Base-by-base conservation (phyloP, 1,284 basidiomycete genomes). In the Schizophyllum commune region DNA sequence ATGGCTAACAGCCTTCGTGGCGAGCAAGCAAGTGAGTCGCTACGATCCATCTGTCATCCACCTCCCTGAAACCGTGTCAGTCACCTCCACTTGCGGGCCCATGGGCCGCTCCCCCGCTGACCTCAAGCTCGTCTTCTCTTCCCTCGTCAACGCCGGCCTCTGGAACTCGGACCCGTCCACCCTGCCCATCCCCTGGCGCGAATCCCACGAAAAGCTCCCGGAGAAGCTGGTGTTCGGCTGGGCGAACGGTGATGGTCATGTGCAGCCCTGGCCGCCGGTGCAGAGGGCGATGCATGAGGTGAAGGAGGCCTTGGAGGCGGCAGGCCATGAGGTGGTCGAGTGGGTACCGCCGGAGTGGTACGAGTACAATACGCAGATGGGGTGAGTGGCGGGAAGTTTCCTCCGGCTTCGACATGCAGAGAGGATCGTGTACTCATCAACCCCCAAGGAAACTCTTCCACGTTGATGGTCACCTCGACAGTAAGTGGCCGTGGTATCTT, bases 191-290 rank as follows among this genome's bases (percentile, higher is more conserved):
- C 53, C 53, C 53, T 54, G 53, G 53, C 61, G 58, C 63, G 34
- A 39, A 13, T 6, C 6, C 34, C 6, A 39, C 7, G 34, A 39
- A 13, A 6, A 39, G 34, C 34, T 39, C 13, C 34, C 34, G 7
- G 60, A 60, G 54, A 69, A 71, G 62, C 69, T 87, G 32, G 80
- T 79, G 59, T 83, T 86, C 60, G 81, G 77, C 3, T 73, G 88
- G 60, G 73, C 84, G 68, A 79, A 77, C 76, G 77, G 88, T 65
- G 80, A 89, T 67, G 88, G 83, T 0, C 62, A 81, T 9, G 73
- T 83, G 9, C 69, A 75, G n/a, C 91, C 92, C 1, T 84, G 88
- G 62, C 91, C 92, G 0, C 89, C 92, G 0, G 73, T 93, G 19
- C 73, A 69, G 17, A 77, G 91, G 34, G 91, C 84, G 0, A 72